A percentile compares a stretch with the other conserved stretches of the same genome.
phyloP scores from a whole-genome alignment of 1,284 basidiomycete genomes.

The Fomitopsis palustris region DNA sequence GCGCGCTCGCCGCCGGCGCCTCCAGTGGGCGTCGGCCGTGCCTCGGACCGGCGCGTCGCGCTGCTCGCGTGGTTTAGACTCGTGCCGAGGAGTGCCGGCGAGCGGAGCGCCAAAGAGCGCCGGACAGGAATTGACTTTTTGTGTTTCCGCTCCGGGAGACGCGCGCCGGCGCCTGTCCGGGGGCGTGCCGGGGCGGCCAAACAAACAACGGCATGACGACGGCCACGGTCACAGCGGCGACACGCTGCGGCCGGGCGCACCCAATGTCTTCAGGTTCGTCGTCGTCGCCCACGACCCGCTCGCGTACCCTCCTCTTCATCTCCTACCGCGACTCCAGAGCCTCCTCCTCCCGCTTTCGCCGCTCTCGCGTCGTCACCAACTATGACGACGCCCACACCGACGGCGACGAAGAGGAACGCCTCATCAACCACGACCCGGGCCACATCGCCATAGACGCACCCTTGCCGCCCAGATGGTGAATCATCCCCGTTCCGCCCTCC shows the following conservation, averaged over 20 bases:
- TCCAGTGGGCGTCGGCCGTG: not conserved
- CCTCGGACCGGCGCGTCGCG: not conserved
- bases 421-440: constrained; percentile 48
- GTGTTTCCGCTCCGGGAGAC: not conserved
- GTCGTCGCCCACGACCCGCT: constrained; percentile 62
- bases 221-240: constrained; percentile 16
- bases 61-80: not conserved
- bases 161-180: not conserved
- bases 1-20: not conserved
- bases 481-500: constrained; percentile 1
- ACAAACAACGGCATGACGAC: constrained; percentile 25
- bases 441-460: constrained; percentile 60
- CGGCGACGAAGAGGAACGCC: constrained; percentile 65
- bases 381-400: constrained; percentile 37
- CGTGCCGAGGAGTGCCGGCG: not conserved
- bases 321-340: constrained; percentile 87
- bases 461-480: constrained; percentile 33
- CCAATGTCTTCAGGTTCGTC: constrained; percentile 32
- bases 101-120: not conserved
- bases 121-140: not conserved
- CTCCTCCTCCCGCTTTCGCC: constrained; percentile 44
- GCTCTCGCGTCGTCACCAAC: constrained; percentile 30
- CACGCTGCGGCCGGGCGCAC: constrained; percentile 17
- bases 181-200: constrained; percentile 11
- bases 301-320: constrained; percentile 90